Base-by-base conservation (phyloP, 108 stramenopile species). In the Bacterosira constricta region DNA sequence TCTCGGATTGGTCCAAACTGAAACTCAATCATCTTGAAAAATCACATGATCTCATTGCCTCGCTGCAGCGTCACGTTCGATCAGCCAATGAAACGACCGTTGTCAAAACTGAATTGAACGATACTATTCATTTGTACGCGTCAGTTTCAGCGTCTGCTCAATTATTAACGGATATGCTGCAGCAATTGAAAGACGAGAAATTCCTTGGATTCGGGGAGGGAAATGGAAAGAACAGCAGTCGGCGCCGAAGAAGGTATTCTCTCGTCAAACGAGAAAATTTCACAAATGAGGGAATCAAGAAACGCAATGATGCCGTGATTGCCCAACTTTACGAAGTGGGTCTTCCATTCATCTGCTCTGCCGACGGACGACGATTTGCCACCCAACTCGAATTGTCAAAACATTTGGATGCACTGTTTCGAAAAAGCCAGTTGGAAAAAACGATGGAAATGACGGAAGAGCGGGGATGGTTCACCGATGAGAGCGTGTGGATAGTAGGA, bases 361-460 rank as follows among this genome's bases (percentile, higher is more conserved):
- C 87, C 10, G 93, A 94, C 70, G 93, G 90, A 20, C 69, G 86
- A 45, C 63, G 93, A 26, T 94, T 94, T 81, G 79, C 73, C 11
- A 84, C 90, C 1, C 89, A 94, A 65, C 20, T 86, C 25, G 93
- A 91, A 63, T 71, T 90, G 18, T 88, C 90, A 9, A 80, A 83
- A 10, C 93, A 94, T 64, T 65, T 94, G 66, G 93, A 94, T 64
- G 63, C 67, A 17, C 71, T 94, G 23, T 94, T 94, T 71, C 85
- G 84, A 21, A 83, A 66, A 53, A 78, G 77, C 55, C 87, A 94
- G 62, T 71, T 91, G 10, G 93, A 94, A 62, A 91, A 91, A 60
- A 70, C 80, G 20, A 94, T 91, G 79, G 66, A 49, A 25, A 81
- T 75, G 13, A 79, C 77, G 1, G 90, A 94, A 68, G 93, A 94